Conservation (phyloP, 2,329 filamentous ascomycete genomes). For the Ustilaginoidea virens region DNA sequence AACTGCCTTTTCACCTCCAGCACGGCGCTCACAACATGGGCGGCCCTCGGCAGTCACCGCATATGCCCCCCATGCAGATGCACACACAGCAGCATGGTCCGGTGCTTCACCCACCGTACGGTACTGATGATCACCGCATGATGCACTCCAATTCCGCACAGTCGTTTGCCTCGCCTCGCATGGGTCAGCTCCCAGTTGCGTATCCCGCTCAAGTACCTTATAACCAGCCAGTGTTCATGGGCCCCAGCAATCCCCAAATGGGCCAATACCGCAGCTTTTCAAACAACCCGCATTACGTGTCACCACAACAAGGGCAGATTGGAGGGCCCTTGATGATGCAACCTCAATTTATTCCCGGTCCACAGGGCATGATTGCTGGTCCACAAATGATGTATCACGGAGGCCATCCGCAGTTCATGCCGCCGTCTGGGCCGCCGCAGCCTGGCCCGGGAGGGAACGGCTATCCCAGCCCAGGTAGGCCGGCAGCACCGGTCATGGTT, state of each 20-base stretch:
- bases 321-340: slow-evolving; percentile 73
- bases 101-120: slow-evolving; percentile 48
- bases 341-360: slow-evolving; percentile 55
- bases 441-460: slow-evolving; percentile 53
- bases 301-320: slow-evolving; percentile 56
- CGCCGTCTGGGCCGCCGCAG: slow-evolving; percentile 37
- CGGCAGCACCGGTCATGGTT: slow-evolving; percentile 76
- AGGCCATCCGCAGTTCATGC: slow-evolving; percentile 48
- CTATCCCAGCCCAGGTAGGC: slow-evolving; percentile 77
- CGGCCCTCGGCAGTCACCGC: slow-evolving; percentile 54
- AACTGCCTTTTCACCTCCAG: slow-evolving; percentile 70
- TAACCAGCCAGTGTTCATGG: slow-evolving; percentile 58
- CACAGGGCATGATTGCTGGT: slow-evolving; percentile 52
- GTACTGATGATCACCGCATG: slow-evolving; percentile 77
- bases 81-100: slow-evolving; percentile 58
- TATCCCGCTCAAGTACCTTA: slow-evolving; percentile 60
- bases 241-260: slow-evolving; percentile 54
- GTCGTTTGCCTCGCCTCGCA: slow-evolving; percentile 72
- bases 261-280: slow-evolving; percentile 55
- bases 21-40: slow-evolving; percentile 53
- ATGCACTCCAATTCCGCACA: slow-evolving; percentile 72
- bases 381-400: slow-evolving; percentile 78
- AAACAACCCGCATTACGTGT: slow-evolving; percentile 54
- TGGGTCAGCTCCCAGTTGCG: slow-evolving; percentile 52
- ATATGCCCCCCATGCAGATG: slow-evolving; percentile 65